Evolutionary conservation across 371 early-diverging fungal species (phyloP), one percentile per base, ranked within the genome.

Genomic region (Syncephalastrum sp.): DNA sequence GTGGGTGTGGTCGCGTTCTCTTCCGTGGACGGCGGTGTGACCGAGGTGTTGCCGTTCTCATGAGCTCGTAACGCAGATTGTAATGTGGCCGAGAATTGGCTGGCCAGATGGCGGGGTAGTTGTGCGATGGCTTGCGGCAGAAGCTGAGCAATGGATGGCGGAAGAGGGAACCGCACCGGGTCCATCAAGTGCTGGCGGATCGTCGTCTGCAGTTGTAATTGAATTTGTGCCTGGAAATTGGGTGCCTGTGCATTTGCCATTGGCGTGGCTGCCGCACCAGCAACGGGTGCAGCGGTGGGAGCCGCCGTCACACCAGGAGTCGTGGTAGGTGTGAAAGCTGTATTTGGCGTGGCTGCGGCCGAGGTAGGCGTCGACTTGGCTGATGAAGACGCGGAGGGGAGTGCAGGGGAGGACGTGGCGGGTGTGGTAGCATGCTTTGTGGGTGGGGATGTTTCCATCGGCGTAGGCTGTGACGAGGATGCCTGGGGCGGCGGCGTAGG

Each of bases 81-180:
- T 23, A 77, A 50, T 15, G 74, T 72, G n/a, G 64, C 57, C 3
- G 74, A 69, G 23, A 77, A 56, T 44, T 77, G 77, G 45, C 50
- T 69, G 5, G 77, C 77, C 41, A 77, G 45, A 47, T 74, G 72
- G 43, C 74, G 74, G 24, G 77, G 77, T 19, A 77, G 47, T 43
- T 77, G 77, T 5, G 77, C 72, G 49, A 77, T 74, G 0, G 77
- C 77, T 41, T 77, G 74, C 1, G 77, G 77, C 46, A 77, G 49
- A 12, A 74, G 52, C 41, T 74, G 72, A 10, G 74, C 69, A 25
- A 77, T 69, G 10, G 77, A 68, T 10, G 77, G 61, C 4, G 77
- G 77, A n/a, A 77, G 58, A 33, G 77, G 77, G 53, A 72, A 59
- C 6, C 60, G 61, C 25, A 74, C 53, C 53, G 77, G 77, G 53